Percentiles rank a stretch among this genome's conserved stretches.
These are phyloP conservation scores for Coelastrella sp. DNA, from an alignment of 139 green algal species.

Conservation along the genomic window DNA sequence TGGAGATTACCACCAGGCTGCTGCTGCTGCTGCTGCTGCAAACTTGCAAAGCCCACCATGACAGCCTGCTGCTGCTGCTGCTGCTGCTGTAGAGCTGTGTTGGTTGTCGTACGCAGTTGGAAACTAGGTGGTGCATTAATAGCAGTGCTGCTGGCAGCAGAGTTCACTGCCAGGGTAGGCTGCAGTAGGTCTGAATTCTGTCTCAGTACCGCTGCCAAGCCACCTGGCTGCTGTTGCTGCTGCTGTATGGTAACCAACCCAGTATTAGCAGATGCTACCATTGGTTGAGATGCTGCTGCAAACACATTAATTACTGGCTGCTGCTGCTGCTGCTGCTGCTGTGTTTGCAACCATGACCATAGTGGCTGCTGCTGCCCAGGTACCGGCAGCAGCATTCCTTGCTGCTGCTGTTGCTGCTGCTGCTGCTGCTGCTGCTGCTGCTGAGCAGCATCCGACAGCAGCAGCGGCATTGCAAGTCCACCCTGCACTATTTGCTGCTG, in stretches of 20 bases:
- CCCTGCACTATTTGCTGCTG: conserved; percentile 23
- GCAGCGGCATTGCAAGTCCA: not conserved
- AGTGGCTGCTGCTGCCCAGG: not conserved
- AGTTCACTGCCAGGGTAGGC: not conserved
- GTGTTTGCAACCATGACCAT: not conserved
- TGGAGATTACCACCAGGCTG: not conserved
- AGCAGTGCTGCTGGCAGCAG: not conserved
- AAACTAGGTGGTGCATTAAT: not conserved
- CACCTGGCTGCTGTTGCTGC: conserved; percentile 34
- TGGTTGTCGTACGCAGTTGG: not conserved
- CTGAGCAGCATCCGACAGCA: not conserved
- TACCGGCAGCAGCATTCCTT: not conserved
- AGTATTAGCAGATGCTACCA: not conserved
- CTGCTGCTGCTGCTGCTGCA: not conserved
- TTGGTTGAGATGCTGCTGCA: not conserved
- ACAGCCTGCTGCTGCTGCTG: not conserved
- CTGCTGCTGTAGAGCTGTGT: not conserved
- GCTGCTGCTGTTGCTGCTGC: conserved; percentile 22
- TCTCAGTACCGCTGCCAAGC: not conserved
- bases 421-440: conserved; percentile 32
- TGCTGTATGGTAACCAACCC: not conserved
- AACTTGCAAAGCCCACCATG: not conserved
- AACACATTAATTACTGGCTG: not conserved
- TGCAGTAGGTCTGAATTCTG: not conserved
- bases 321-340: conserved; percentile 23